These are phyloP conservation scores for Solanum rostratum DNA, from an alignment of 257 asterid genomes.

Conservation along the genomic window DNA sequence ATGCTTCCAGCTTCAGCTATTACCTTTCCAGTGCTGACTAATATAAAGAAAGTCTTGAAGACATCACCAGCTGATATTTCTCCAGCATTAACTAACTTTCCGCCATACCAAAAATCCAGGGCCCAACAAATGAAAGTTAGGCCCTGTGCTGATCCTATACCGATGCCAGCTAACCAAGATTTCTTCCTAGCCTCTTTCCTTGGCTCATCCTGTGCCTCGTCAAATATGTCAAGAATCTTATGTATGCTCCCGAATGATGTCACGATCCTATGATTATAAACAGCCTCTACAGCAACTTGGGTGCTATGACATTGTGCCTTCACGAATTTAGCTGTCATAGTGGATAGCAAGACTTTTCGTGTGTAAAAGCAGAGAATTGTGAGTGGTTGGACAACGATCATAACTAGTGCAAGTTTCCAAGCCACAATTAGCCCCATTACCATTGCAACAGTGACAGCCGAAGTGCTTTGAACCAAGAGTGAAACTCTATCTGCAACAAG, in stretches of 20 bases:
- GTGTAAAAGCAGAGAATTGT: conserved; percentile 63
- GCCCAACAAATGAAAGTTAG: conserved; percentile 82
- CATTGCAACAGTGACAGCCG: conserved; percentile 60
- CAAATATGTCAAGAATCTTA: conserved; percentile 56
- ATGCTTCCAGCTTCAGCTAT: conserved; percentile 94
- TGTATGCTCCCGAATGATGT: conserved; percentile 54
- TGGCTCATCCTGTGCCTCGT: conserved; percentile 70
- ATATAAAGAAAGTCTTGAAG: conserved; percentile 58
- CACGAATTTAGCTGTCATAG: conserved; percentile 50
- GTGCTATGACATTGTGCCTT: conserved; percentile 69
- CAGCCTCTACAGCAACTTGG: conserved; percentile 73
- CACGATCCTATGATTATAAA: conserved; percentile 58
- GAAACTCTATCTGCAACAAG: conserved; percentile 66
- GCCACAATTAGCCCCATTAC: conserved; percentile 59
- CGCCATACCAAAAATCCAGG: conserved; percentile 85
- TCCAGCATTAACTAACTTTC: conserved; percentile 47
- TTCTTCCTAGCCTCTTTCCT: conserved; percentile 68
- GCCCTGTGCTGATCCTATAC: conserved; percentile 95
- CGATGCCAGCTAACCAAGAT: conserved; percentile 69
- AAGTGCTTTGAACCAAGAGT: conserved; percentile 46
- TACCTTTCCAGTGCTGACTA: conserved; percentile 78
- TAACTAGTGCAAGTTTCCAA: conserved; percentile 80
- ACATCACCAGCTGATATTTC: conserved; percentile 74
- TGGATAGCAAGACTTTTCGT: conserved; percentile 50
- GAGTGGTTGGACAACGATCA: conserved; percentile 84